These are phyloP conservation scores for Phytophthora meadii DNA, from an alignment of 352 stramenopile species.

Conservation along the genomic window DNA sequence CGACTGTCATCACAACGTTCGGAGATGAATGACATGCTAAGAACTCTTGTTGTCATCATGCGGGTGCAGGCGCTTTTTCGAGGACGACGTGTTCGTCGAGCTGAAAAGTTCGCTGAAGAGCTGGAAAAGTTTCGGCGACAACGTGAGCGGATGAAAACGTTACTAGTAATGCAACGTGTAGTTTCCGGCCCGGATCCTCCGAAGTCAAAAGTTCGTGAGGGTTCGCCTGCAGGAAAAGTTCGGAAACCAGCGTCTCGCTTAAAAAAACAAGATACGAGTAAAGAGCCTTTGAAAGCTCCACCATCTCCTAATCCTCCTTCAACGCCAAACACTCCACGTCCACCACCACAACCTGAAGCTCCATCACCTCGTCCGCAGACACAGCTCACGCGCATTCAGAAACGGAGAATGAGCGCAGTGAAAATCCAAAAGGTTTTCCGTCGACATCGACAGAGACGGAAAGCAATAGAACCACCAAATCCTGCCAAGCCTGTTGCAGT, in stretches of 20 bases:
- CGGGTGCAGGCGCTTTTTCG: conserved; percentile 48
- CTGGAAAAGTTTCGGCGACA: conserved; percentile 42
- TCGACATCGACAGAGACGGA: conserved; percentile 35
- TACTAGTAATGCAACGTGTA: conserved; percentile 39
- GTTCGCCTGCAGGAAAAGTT: background rate
- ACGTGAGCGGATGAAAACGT: conserved; percentile 35
- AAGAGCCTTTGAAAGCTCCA: conserved; percentile 9
- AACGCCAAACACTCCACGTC: background rate
- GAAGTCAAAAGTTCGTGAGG: conserved; percentile 15
- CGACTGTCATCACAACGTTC: conserved; percentile 4
- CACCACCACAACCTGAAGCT: conserved; percentile 1
- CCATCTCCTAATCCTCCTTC: conserved; percentile 2
- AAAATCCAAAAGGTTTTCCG: conserved; percentile 54
- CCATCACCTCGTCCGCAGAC: background rate
- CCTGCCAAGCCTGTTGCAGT: conserved; percentile 15
- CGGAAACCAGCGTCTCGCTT: conserved; percentile 1
- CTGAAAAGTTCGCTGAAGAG: conserved; percentile 35
- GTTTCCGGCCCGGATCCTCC: conserved; percentile 7
- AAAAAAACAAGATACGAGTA: conserved; percentile 7
- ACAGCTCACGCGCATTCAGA: conserved; percentile 7
- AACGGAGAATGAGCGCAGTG: conserved; percentile 34
- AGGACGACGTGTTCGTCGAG: conserved; percentile 32
- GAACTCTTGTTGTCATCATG: conserved; percentile 32
- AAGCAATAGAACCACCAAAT: conserved; percentile 2
- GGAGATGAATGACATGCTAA: conserved; percentile 27